A percentile compares a stretch with the other conserved stretches of the same genome.
phyloP scores from a whole-genome alignment of 805 yeast species.

The Yarrowia divulgata region DNA sequence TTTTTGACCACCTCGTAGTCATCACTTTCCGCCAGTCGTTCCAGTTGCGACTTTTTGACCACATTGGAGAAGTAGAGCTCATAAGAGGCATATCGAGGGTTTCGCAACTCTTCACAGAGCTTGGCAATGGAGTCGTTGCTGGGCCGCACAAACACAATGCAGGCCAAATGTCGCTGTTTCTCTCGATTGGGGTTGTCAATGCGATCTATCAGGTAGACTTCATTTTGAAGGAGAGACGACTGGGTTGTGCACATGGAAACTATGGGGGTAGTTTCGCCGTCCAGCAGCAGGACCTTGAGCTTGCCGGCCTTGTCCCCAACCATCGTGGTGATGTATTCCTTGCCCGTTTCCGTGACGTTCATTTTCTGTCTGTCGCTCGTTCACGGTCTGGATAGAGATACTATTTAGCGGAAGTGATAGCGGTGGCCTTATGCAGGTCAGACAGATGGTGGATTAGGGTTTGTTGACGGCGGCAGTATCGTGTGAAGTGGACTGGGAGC shows the following conservation, averaged over 20 bases:
- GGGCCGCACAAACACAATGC: constrained; percentile 82
- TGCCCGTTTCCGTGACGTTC: constrained; percentile 38
- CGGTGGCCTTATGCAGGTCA: constrained; percentile 34
- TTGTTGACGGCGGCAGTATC: neutral
- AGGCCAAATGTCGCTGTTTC: constrained; percentile 77
- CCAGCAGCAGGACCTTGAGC: constrained; percentile 80
- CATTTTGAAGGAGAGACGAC: constrained; percentile 78
- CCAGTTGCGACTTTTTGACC: constrained; percentile 77
- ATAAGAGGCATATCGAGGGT: constrained; percentile 82
- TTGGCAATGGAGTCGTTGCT: constrained; percentile 65
- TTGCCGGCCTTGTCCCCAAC: constrained; percentile 42
- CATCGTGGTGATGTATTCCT: constrained; percentile 33
- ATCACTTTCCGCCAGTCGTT: constrained; percentile 88
- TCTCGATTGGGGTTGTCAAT: constrained; percentile 68
- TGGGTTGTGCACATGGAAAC: constrained; percentile 92
- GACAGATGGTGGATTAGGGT: constrained; percentile 20
- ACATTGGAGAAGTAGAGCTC: constrained; percentile 78
- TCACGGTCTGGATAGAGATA: neutral
- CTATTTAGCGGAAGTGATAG: neutral
- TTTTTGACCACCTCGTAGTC: constrained; percentile 78
- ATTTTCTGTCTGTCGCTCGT: constrained; percentile 16
- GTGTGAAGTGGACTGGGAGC: neutral
- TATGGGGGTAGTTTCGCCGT: constrained; percentile 77
- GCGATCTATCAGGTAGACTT: constrained; percentile 79
- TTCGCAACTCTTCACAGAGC: constrained; percentile 69